These are phyloP conservation scores for Protomyces inundatus DNA, from an alignment of 1,139 yeast species.

Conservation along the genomic window DNA sequence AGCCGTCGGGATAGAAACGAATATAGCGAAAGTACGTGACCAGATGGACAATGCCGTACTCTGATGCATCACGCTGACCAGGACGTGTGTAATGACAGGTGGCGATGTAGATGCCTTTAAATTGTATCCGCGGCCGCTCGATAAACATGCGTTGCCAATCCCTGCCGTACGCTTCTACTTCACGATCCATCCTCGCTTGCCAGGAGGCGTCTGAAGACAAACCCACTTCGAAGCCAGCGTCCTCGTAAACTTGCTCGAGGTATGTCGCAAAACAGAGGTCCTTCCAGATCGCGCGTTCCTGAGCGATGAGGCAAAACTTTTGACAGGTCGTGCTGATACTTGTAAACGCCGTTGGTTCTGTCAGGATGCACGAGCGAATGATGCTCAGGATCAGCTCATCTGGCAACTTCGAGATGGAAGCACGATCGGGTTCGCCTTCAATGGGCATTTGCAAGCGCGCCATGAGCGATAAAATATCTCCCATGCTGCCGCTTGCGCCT, in stretches of 20 bases:
- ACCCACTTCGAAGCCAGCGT: not conserved
- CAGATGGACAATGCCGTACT: conserved; percentile 61
- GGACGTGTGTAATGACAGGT: conserved; percentile 77
- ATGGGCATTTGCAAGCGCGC: conserved; percentile 7
- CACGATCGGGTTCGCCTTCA: conserved; percentile 38
- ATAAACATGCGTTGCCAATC: conserved; percentile 43
- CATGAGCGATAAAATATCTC: conserved; percentile 7
- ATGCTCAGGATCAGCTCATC: conserved; percentile 59
- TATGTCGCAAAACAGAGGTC: conserved; percentile 53
- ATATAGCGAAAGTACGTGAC: conserved; percentile 82
- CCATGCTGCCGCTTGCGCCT: not conserved
- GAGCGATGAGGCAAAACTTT: conserved; percentile 57
- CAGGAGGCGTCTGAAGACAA: conserved; percentile 24
- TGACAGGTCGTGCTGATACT: conserved; percentile 59
- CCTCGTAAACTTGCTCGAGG: conserved; percentile 47
- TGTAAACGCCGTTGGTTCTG: conserved; percentile 58
- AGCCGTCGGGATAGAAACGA: conserved; percentile 75
- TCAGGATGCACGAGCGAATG: conserved; percentile 45
- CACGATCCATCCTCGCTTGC: not conserved
- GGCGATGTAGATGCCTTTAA: conserved; percentile 77
- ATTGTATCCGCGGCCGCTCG: conserved; percentile 67
- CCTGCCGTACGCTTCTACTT: conserved; percentile 31
- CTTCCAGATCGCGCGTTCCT: conserved; percentile 55
- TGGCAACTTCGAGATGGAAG: conserved; percentile 57
- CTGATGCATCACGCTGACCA: conserved; percentile 61